These are phyloP conservation scores for Salix dunnii DNA, from an alignment of 345 rosid genomes.

Conservation along the genomic window DNA sequence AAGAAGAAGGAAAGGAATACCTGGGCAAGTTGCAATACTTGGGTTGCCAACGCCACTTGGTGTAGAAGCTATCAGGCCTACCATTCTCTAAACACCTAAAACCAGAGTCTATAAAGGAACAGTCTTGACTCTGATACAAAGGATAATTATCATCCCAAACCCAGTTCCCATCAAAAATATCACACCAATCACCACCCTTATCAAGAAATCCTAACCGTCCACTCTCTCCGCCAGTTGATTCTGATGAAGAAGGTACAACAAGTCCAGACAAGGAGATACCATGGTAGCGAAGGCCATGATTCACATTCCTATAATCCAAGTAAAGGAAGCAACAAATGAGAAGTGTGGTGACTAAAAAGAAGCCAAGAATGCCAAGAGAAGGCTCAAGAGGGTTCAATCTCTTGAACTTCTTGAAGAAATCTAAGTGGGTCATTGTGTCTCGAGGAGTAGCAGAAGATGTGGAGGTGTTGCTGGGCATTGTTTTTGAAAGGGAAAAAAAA, in stretches of 20 bases:
- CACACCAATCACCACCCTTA: constrained; percentile 46
- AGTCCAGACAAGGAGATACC: constrained; percentile 35
- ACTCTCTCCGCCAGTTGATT: background rate
- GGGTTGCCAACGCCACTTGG: constrained; percentile 87
- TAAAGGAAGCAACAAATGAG: constrained; percentile 44
- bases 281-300: constrained; percentile 22
- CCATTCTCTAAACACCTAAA: constrained; percentile 71
- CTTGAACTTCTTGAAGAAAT: constrained; percentile 40
- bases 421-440: constrained; percentile 33
- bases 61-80: constrained; percentile 60
- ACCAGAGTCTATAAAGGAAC: constrained; percentile 48
- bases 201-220: constrained; percentile 49
- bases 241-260: constrained; percentile 12
- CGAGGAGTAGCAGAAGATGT: background rate
- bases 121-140: constrained; percentile 52
- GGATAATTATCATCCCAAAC: constrained; percentile 67
- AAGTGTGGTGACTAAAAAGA: constrained; percentile 35
- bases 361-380: constrained; percentile 41
- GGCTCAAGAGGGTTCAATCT: constrained; percentile 46
- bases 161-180: constrained; percentile 69
- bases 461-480: constrained; percentile 8
- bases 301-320: constrained; percentile 39
- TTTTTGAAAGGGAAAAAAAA: background rate
- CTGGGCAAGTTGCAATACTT: constrained; percentile 63
- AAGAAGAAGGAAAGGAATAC: constrained; percentile 18